A percentile compares a stretch with the other conserved stretches of the same genome.
These are phyloP conservation scores for Calonectria crousiana DNA, from an alignment of 2,329 filamentous ascomycete species.

Conservation along the genomic window DNA sequence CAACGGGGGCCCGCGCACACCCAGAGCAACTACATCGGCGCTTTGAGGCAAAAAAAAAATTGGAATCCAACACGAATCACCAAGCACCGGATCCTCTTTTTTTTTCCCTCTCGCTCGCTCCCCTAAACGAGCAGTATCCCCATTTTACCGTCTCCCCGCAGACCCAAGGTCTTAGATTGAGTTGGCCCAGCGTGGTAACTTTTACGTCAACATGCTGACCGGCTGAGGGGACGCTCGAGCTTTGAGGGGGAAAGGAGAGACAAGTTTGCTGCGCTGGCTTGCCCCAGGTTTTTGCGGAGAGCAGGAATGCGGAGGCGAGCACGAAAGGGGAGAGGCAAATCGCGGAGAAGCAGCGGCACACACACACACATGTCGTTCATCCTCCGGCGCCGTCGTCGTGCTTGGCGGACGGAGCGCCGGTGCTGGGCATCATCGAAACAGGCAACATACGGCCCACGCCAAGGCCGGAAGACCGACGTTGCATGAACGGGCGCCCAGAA, in stretches of 20 bases:
- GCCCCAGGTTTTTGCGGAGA: slow-evolving; percentile 13
- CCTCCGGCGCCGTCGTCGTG: background rate
- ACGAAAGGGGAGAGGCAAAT: background rate
- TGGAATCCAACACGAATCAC: background rate
- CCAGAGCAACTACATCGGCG: background rate
- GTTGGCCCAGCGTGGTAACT: slow-evolving; percentile 23
- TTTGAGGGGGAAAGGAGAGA: background rate
- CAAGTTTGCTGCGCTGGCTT: background rate
- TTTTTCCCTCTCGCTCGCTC: background rate
- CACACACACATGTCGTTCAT: background rate
- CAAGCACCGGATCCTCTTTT: background rate
- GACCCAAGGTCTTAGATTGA: slow-evolving; percentile 21
- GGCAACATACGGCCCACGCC: slow-evolving; percentile 3
- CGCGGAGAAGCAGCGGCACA: background rate
- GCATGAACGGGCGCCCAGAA: slow-evolving; percentile 11
- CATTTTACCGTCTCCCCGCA: slow-evolving; percentile 19
- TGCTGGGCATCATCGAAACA: background rate
- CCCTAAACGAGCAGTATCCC: background rate
- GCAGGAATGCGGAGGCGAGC: slow-evolving; percentile 1
- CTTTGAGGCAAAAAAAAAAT: slow-evolving; percentile 10
- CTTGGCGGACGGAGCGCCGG: slow-evolving; percentile 14
- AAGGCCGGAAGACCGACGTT: slow-evolving; percentile 20
- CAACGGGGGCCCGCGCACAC: slow-evolving; percentile 14
- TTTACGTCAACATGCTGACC: slow-evolving; percentile 29
- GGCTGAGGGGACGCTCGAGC: background rate